Conservation (phyloP, 345 rosid genomes). For the Diplotaxis tenuifolia region DNA sequence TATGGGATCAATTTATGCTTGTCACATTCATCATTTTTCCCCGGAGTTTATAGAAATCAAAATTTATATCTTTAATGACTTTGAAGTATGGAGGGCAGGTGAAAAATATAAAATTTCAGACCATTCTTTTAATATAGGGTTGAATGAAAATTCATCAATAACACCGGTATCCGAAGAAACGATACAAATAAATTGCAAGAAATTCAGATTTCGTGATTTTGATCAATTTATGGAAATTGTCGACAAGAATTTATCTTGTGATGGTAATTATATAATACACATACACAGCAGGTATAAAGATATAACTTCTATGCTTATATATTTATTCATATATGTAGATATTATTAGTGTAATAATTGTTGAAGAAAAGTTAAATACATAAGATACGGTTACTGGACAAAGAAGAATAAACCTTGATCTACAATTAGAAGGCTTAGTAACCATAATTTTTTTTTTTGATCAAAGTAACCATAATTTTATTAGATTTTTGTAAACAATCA, state of each 20-base stretch:
- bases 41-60: no score
- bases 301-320: no score
- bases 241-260: background rate
- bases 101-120: background rate
- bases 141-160: background rate
- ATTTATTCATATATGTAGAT: no score
- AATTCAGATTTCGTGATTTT: background rate
- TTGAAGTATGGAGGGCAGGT: background rate
- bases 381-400: background rate
- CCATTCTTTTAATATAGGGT: background rate
- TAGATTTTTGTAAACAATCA: no score
- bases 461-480: no score
- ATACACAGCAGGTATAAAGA: background rate
- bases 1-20: background rate
- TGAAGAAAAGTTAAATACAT: background rate
- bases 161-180: background rate
- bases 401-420: background rate
- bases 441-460: no score
- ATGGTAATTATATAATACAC: background rate
- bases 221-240: background rate
- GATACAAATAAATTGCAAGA: no score
- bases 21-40: background rate
- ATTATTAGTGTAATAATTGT: background rate
- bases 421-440: background rate
- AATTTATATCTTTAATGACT: no score